phyloP scores from a whole-genome alignment of 2,329 filamentous ascomycete species.

The Zymoseptoria passerinii region DNA sequence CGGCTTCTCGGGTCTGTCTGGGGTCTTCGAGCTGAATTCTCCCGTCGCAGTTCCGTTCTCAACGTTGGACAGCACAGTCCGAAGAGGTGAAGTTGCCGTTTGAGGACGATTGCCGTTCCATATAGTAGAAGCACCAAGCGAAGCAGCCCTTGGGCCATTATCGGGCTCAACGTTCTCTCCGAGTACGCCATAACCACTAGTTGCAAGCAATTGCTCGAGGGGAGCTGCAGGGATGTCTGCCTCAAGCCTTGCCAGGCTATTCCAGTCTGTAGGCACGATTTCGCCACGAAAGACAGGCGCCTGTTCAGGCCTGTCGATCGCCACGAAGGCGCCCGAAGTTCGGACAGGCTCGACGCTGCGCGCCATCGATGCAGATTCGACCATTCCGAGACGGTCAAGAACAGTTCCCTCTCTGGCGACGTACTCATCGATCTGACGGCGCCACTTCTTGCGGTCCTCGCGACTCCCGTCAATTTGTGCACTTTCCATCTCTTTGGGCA shows the following conservation, averaged over 20 bases:
- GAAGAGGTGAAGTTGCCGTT: conserved; percentile 7
- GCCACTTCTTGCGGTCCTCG: conserved; percentile 49
- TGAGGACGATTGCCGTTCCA: conserved; percentile 7
- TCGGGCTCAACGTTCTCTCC: conserved; percentile 5
- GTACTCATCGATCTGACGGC: conserved; percentile 35
- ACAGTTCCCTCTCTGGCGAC: conserved; percentile 1
- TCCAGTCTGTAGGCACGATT: conserved; percentile 25
- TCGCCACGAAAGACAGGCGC: conserved; percentile 1
- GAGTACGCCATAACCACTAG: conserved; percentile 32
- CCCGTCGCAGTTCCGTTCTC: neutral
- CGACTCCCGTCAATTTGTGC: conserved; percentile 58
- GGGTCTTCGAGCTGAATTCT: neutral
- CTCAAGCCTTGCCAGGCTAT: conserved; percentile 24
- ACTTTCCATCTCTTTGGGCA: conserved; percentile 61
- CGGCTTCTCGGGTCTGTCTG: neutral
- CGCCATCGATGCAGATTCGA: neutral
- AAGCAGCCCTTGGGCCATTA: neutral
- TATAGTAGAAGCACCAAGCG: conserved; percentile 3
- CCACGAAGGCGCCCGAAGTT: neutral
- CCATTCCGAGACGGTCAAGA: neutral
- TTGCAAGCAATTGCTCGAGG: conserved; percentile 37
- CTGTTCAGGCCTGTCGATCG: neutral
- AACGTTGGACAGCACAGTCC: neutral
- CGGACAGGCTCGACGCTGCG: neutral
- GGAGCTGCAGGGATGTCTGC: conserved; percentile 30